Base-by-base conservation (phyloP, 345 rosid species). In the Syzygium aqueum region DNA sequence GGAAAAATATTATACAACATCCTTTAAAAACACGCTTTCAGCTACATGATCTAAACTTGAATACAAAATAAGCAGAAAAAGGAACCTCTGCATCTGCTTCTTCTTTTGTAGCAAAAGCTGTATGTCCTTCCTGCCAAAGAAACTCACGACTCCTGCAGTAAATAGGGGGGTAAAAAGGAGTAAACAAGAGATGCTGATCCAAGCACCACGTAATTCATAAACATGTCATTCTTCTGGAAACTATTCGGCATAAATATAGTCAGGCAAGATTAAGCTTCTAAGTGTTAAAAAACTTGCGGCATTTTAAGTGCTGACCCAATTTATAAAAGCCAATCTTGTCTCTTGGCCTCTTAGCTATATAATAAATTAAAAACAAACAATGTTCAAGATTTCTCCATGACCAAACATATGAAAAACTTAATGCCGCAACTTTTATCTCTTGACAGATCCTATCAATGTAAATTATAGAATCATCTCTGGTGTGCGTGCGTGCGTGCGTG, bases 101-200 rank as follows among this genome's bases (percentile, higher is more conserved):
- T 85, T 89, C 92, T 89, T 94, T 93, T 40, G 98, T 91, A 87
- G 99, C 98, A 82, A 95, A 97, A 85, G 98, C 99, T 90, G 99
- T 95, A 90, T 97, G 99, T 73, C 99, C 99, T 93, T 96, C 99
- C 92, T 97, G 99, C 99, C 99, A 97, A 43, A 97, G 98, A 89
- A 97, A 97, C 87, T 97, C 99, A 82, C 99, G 99, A 90, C 98
- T 97, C 99, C 99, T 97, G 90, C 90, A 93, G 87, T 83, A 61
- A 84, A 30, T 83, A 80, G 87, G 65, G 77, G 54, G 14, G 49
- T 2, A 5, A 73, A 37, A 73, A 73, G 82, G 15, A 37, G 27
- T 73, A 37, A 73, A 73, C 49, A 19, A 73, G 49, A 5, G 49
- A 73, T 19, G 13, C 82, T 10, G 49, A 73, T 73, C 49, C 49